Percentiles rank a stretch among this genome's conserved stretches.
Evolutionary conservation across 2,329 filamentous ascomycete genomes (phyloP).

Genomic region (Emericellopsis atlantica): DNA sequence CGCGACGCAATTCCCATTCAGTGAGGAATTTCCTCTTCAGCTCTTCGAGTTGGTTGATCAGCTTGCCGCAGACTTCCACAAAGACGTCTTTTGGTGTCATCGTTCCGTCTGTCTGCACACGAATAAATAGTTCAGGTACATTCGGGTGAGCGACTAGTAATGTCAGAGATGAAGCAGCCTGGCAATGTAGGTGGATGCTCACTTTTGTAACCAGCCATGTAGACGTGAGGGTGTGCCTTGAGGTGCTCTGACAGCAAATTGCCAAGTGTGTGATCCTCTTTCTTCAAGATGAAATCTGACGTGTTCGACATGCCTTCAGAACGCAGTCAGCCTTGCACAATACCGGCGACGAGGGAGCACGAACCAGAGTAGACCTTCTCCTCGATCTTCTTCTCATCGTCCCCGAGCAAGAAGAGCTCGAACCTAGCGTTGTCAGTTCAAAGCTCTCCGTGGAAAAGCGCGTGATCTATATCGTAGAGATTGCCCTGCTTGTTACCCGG

Average conservation of each 20-base stretch:
- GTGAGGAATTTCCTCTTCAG: constrained; percentile 83
- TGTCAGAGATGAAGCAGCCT: constrained; percentile 16
- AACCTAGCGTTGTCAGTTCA: constrained; percentile 44
- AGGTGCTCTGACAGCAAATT: constrained; percentile 83
- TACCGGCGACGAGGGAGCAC: constrained; percentile 15
- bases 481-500: too few relatives aligned
- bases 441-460: too few relatives aligned
- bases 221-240: constrained; percentile 69
- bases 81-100: constrained; percentile 85
- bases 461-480: too few relatives aligned
- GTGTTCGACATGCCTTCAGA: constrained; percentile 71
- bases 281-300: constrained; percentile 90
- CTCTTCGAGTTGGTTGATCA: constrained; percentile 69
- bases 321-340: background rate
- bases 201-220: constrained; percentile 90
- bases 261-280: constrained; percentile 92
- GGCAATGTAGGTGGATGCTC: constrained; percentile 11
- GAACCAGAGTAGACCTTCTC: constrained; percentile 80
- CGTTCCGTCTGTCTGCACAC: constrained; percentile 83
- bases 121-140: constrained; percentile 52
- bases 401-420: constrained; percentile 79
- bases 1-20: constrained; percentile 81
- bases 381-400: constrained; percentile 88
- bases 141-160: constrained; percentile 41
- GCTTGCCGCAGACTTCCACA: constrained; percentile 64